A percentile compares a stretch with the other conserved stretches of the same genome.
phyloP scores from a whole-genome alignment of 371 early-diverging fungal genomes.

The Apophysomyces ossiformis region DNA sequence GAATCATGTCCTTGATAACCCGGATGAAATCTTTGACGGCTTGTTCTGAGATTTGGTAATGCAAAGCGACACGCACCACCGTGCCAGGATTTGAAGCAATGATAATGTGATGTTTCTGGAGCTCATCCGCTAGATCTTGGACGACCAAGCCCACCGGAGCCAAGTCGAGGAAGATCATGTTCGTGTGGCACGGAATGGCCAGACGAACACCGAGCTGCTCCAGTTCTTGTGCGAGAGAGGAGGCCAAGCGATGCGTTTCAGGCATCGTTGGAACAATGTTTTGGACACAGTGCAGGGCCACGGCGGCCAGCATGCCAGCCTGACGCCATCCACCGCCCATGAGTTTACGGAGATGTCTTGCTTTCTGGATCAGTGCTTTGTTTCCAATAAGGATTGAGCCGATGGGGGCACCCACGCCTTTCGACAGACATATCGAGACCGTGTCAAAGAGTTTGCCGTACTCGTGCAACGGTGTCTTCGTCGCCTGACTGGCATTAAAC shows the following conservation, averaged over 20 bases:
- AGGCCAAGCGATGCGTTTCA: conserved; percentile 67
- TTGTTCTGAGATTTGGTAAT: conserved; percentile 68
- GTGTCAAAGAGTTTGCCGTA: conserved; percentile 79
- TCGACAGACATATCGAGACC: conserved; percentile 86
- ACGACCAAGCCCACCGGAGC: conserved; percentile 46
- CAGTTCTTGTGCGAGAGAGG: conserved; percentile 62
- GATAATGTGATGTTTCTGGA: conserved; percentile 53
- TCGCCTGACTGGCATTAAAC: conserved; percentile 83
- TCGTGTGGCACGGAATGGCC: conserved; percentile 77
- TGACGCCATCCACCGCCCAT: conserved; percentile 96
- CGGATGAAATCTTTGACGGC: conserved; percentile 54
- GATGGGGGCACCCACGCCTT: conserved; percentile 88
- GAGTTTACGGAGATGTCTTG: conserved; percentile 81
- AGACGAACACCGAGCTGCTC: conserved; percentile 60
- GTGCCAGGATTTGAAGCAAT: conserved; percentile 53
- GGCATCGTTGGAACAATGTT: conserved; percentile 65
- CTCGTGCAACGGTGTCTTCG: conserved; percentile 68
- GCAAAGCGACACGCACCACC: conserved; percentile 68
- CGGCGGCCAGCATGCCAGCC: conserved; percentile 77
- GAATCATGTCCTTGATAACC: conserved; percentile 22
- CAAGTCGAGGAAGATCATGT: conserved; percentile 82
- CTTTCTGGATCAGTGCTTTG: conserved; percentile 63
- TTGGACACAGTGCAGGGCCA: conserved; percentile 71
- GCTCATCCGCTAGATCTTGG: conserved; percentile 48
- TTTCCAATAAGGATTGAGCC: conserved; percentile 81